Conservation (phyloP, 345 rosid species). For the Hibiscus tridactylites region DNA sequence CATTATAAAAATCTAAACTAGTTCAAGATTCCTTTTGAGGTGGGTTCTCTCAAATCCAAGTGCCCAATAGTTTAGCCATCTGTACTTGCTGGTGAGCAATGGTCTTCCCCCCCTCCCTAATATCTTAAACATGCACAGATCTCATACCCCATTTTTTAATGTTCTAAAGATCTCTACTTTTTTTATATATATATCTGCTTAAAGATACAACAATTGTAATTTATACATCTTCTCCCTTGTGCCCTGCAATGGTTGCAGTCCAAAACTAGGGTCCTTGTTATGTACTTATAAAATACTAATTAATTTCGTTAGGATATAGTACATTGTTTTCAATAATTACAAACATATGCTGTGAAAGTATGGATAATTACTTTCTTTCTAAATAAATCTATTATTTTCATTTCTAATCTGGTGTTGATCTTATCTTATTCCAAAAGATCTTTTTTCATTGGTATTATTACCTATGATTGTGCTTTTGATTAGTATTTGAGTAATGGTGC, state of each 20-base stretch:
- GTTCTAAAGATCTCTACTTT: constrained; percentile 9
- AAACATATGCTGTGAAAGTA: not conserved
- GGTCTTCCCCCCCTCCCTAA: constrained; percentile 14
- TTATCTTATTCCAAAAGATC: not conserved
- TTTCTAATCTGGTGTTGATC: not conserved
- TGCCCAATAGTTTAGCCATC: constrained; percentile 32
- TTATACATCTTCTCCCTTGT: not conserved
- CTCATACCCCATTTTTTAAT: not conserved
- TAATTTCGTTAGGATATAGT: not conserved
- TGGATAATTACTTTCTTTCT: not conserved
- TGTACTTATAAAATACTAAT: too few species aligned
- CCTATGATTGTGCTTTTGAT: not conserved
- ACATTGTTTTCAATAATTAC: not conserved
- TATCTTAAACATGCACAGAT: constrained; percentile 15
- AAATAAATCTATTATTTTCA: not conserved
- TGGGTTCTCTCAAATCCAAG: constrained; percentile 54
- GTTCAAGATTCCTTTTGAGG: constrained; percentile 33
- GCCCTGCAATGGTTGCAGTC: constrained; percentile 5
- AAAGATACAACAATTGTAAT: not conserved
- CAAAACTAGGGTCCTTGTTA: not conserved
- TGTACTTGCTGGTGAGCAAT: constrained; percentile 23
- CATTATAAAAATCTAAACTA: constrained; percentile 10
- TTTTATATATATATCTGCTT: constrained; percentile 2
- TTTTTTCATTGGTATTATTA: not conserved
- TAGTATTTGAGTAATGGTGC: not conserved